Percentiles rank a stretch among this genome's conserved stretches.
Evolutionary conservation across 1,284 basidiomycete genomes (phyloP).

Genomic region (Fomitopsis betulina): DNA sequence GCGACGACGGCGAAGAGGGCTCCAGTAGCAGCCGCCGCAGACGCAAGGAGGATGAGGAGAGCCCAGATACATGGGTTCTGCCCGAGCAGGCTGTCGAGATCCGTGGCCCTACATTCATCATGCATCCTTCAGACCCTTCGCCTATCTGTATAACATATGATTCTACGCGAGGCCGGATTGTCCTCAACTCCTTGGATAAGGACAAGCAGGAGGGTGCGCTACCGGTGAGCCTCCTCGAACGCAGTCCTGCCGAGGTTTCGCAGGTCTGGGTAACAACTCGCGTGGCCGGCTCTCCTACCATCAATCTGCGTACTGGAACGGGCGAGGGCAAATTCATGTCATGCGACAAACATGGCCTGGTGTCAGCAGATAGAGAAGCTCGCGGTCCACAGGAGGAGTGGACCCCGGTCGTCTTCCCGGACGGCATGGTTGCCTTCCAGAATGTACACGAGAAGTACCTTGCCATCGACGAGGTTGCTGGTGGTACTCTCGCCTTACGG

Average conservation of each 20-base stretch:
- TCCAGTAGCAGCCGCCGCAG: conserved; percentile 40
- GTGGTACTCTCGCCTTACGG: conserved; percentile 70
- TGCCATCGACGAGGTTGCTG: conserved; percentile 77
- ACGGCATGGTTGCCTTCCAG: conserved; percentile 80
- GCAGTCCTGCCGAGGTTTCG: conserved; percentile 72
- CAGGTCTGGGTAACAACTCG: conserved; percentile 86
- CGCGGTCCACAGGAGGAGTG: conserved; percentile 86
- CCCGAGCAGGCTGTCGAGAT: conserved; percentile 70
- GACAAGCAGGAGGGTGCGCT: conserved; percentile 38
- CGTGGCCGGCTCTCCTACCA: conserved; percentile 72
- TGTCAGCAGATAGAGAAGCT: conserved; percentile 78
- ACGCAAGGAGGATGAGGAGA: conserved; percentile 48
- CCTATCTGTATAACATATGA: conserved; percentile 76
- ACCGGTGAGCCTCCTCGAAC: conserved; percentile 46
- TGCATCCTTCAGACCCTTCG: conserved; percentile 71
- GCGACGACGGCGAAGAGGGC: conserved; percentile 47
- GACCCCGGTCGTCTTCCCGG: conserved; percentile 71
- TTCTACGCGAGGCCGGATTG: conserved; percentile 68
- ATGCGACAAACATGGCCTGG: conserved; percentile 77
- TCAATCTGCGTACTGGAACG: conserved; percentile 80
- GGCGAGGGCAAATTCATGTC: conserved; percentile 86
- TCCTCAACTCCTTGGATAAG: conserved; percentile 60
- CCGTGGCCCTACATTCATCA: conserved; percentile 78
- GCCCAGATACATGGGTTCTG: conserved; percentile 74
- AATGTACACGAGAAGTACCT: conserved; percentile 85